phyloP scores from a whole-genome alignment of 75 land plant genomes.

The Azolla pinnata region DNA sequence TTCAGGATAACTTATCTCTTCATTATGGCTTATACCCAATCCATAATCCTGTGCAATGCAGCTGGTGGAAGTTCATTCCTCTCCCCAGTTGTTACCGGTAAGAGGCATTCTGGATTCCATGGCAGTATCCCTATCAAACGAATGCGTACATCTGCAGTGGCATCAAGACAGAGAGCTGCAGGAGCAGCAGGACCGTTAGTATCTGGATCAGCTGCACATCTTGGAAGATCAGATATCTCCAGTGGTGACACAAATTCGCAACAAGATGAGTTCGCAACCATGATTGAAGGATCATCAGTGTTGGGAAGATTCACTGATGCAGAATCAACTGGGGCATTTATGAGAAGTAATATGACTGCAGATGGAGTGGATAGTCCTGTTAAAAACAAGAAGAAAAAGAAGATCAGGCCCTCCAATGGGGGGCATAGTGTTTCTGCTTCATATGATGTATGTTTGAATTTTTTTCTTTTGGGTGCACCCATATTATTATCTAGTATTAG shows the following conservation, averaged over 20 bases:
- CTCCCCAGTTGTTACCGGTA: constrained; percentile 26
- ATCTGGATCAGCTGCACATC: constrained; percentile 10
- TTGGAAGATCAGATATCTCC: constrained; percentile 52
- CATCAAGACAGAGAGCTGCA: constrained; percentile 50
- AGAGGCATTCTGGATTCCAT: constrained; percentile 39
- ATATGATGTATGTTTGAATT: neutral
- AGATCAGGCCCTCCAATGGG: constrained; percentile 49
- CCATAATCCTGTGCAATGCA: neutral
- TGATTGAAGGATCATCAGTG: constrained; percentile 37
- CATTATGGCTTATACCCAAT: neutral
- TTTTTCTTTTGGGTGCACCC: neutral
- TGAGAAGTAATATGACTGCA: constrained; percentile 26
- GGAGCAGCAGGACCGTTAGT: constrained; percentile 20
- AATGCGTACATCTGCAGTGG: constrained; percentile 52
- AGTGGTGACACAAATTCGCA: constrained; percentile 71
- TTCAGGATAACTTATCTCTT: neutral
- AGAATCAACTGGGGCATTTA: constrained; percentile 42
- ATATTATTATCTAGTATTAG: no score
- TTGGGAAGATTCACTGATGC: constrained; percentile 38
- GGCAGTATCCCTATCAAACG: constrained; percentile 79
- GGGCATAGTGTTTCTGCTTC: neutral
- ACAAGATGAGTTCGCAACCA: constrained; percentile 56
- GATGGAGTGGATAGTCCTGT: constrained; percentile 38
- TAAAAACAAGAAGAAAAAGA: constrained; percentile 73
- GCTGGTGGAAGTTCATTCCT: neutral